phyloP scores from a whole-genome alignment of 202 grass and related monocot species.

The Dendrocalamus latiflorus region DNA sequence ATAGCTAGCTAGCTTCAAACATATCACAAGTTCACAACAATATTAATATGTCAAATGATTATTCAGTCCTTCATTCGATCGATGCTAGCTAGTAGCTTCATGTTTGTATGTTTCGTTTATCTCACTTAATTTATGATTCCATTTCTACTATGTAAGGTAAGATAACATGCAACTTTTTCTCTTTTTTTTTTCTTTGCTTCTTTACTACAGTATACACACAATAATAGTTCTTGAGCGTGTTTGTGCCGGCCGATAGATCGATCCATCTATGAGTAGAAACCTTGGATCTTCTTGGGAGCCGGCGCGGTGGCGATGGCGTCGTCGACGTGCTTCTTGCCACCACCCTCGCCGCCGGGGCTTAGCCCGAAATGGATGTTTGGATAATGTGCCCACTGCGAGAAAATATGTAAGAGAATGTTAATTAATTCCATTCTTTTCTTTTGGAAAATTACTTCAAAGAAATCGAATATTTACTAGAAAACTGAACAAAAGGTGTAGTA shows the following conservation, averaged over 20 bases:
- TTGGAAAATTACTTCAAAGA: not conserved
- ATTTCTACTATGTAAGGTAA: constrained; percentile 9
- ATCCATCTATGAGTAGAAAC: constrained; percentile 50
- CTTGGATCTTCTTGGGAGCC: constrained; percentile 47
- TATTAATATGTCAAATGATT: constrained; percentile 16
- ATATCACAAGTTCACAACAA: not conserved
- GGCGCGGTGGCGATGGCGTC: constrained; percentile 33
- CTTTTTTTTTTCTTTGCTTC: not conserved
- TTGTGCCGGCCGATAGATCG: not conserved
- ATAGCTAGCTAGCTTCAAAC: not conserved
- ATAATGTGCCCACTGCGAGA: constrained; percentile 82
- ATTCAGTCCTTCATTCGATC: constrained; percentile 4
- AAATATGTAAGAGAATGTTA: not conserved
- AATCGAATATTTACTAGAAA: not conserved
- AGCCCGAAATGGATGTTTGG: constrained; percentile 80
- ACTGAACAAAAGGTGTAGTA: not conserved
- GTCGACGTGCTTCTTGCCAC: constrained; percentile 53
- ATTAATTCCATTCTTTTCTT: not conserved
- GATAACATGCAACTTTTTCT: not conserved
- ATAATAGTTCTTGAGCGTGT: not conserved
- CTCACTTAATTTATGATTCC: not conserved
- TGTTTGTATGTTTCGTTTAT: not conserved
- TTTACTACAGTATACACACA: constrained; percentile 16
- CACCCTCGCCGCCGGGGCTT: constrained; percentile 23
- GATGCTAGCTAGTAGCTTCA: not conserved